A percentile compares a stretch with the other conserved stretches of the same genome.
Conservation (phyloP, 139 green algal genomes). For the Micromonas pusilla region DNA sequence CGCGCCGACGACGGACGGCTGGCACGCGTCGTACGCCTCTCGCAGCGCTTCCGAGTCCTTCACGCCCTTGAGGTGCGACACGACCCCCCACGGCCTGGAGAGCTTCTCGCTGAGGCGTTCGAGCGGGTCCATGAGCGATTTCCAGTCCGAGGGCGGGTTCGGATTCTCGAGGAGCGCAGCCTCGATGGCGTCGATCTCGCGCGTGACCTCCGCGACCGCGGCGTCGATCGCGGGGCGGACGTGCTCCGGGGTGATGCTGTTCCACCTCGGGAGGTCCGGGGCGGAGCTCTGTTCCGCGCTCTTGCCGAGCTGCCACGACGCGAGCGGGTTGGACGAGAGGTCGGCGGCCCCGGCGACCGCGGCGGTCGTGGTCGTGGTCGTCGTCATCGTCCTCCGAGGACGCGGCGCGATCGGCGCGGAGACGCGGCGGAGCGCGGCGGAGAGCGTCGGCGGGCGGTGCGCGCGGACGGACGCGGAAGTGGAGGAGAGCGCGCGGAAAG, state of each 20-base stretch:
- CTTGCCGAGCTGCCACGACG: not conserved
- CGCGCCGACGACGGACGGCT: constrained; percentile 85
- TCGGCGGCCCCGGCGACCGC: too few species aligned
- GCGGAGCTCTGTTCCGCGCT: not conserved
- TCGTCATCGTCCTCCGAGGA: not conserved
- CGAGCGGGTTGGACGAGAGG: not conserved
- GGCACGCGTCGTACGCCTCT: constrained; percentile 84
- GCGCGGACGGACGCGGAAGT: too few species aligned
- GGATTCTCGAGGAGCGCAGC: constrained; percentile 33
- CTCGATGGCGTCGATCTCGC: constrained; percentile 69
- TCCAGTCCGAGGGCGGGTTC: constrained; percentile 49
- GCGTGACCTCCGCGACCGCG: constrained; percentile 29
- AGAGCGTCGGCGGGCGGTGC: too few species aligned
- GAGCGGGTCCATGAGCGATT: constrained; percentile 71
- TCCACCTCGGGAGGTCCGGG: constrained; percentile 63
- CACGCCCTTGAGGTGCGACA: constrained; percentile 91
- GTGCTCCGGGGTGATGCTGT: constrained; percentile 76
- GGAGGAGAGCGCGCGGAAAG: too few species aligned
- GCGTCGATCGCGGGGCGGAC: constrained; percentile 76
- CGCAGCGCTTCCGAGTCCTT: constrained; percentile 80
- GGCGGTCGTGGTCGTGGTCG: too few species aligned
- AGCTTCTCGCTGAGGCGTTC: constrained; percentile 78
- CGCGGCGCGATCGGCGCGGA: not conserved
- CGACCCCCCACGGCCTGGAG: constrained; percentile 73
- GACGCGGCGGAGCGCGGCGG: not conserved